Base-by-base conservation (phyloP, 2,329 filamentous ascomycete species). In the Phyllosticta capitalensis region DNA sequence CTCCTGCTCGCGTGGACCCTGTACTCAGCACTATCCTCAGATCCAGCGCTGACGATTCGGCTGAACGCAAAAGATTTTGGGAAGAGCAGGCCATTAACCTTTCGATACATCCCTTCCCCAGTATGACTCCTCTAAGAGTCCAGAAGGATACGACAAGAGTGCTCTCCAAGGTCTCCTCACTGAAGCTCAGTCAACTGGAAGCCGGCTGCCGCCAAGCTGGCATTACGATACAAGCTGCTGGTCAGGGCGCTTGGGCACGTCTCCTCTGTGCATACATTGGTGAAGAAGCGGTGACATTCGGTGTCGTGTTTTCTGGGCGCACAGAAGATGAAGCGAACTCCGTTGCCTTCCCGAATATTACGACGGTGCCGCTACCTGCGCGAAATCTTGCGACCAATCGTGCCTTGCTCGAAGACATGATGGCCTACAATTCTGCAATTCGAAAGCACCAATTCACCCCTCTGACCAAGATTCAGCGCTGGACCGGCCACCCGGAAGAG, bases 171-270 rank as follows among this genome's bases (percentile, higher is more conserved):
- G 58, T 65, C 28, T 80, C 78, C 58, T 62, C 70, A 1, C 63
- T 76, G 6, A 67, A 77, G 0, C 71, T 81, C 1, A 63, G 68
- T 0, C 65, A 74, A 0, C 71, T 95, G 0, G 82, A 86, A 56
- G 65, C 71, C 1, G 75, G 75, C 9, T 88, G 87, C 54, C 80
- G 78, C 45, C 63, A 72, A 1, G 71, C 78, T 0, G 84, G 84
- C n/a, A 78, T 87, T n/a, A 89, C 89, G 0, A 71, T 95, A 12
- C 90, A 95, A 71, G 85, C 87, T 3, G 81, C 84, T 1, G 81
- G 89, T 0, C 88, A 95, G 69, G 86, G 85, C 2, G 83, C 89
- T 1, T 96, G 92, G 92, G 81, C 87, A 2, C 79, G 84, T 7
- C 67, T 96, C 0, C 77, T 96, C 0, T 80, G 88, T 0, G 82